Percentiles rank a stretch among this genome's conserved stretches.
Evolutionary conservation across 164 flowering plant genomes (phyloP).

Genomic region (Sextonia rubra): DNA sequence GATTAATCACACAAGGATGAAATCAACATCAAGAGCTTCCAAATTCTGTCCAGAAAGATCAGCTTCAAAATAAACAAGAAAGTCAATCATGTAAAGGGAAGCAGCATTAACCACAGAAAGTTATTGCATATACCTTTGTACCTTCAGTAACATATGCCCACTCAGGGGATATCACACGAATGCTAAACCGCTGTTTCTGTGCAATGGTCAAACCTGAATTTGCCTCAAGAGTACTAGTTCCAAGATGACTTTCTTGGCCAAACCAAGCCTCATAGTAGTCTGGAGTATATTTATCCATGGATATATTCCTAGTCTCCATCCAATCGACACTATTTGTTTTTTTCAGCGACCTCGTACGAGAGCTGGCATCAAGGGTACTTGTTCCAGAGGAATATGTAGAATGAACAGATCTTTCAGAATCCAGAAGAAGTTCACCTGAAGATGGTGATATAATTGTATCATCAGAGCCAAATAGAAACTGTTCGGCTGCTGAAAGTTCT

Average conservation of each 20-base stretch:
- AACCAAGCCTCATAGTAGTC: conserved; percentile 28
- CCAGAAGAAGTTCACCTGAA: conserved; percentile 20
- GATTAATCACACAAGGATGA: not conserved
- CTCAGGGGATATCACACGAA: conserved; percentile 75
- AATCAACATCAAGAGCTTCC: not conserved
- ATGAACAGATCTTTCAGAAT: conserved; percentile 19
- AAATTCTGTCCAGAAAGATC: not conserved
- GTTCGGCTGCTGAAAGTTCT: conserved; percentile 16
- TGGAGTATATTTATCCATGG: conserved; percentile 4
- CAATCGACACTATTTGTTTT: conserved; percentile 8
- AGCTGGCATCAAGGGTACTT: conserved; percentile 19
- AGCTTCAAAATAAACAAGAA: not conserved
- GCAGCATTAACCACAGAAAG: not conserved
- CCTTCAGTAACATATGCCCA: conserved; percentile 70
- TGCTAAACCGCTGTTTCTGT: conserved; percentile 58
- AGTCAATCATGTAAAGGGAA: not conserved
- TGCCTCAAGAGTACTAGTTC: conserved; percentile 28
- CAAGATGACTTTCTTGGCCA: conserved; percentile 35
- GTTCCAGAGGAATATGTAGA: conserved; percentile 31
- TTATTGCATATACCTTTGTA: conserved; percentile 64
- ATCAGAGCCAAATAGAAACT: conserved; percentile 22
- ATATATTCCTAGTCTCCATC: conserved; percentile 1
- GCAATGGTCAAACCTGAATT: conserved; percentile 45
- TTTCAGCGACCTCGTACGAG: conserved; percentile 32
- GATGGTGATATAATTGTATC: conserved; percentile 30